Evolutionary conservation across 2,329 filamentous ascomycete species (phyloP), one percentile per base, ranked within the genome.

Genomic region (Sphaerostilbella broomeana): DNA sequence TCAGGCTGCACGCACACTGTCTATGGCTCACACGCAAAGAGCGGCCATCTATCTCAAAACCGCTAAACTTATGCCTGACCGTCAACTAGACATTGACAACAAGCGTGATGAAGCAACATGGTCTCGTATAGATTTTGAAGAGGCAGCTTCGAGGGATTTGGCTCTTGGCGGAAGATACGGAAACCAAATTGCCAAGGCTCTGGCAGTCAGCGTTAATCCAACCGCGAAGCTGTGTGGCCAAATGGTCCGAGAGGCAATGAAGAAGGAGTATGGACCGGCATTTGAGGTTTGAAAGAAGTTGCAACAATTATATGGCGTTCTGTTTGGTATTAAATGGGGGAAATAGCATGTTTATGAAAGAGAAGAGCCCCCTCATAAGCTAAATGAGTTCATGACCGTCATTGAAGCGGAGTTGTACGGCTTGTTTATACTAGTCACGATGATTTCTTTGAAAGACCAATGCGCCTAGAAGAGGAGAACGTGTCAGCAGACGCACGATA

Each of bases 21-120:
- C 80, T 2, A 76, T 80, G 48, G 79, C 82, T 4, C 76, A 85
- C 51, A 87, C 83, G 0, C 84, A 89, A 57, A 72, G 82, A 34
- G 84, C 75, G 3, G 77, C 77, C 22, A 62, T 84, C 24, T 81
- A 80, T 49, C 71, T 79, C 46, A 67, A 68, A 47, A 78, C 77
- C 2, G 68, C 73, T 41, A 81, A 77, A 50, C 52, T 73, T 35
- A 47, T 68, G 26, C 38, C 51, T 6, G 44, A 53, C 31, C 59
- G 59, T n/a, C 53, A 53, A 18, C 41, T 72, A 18, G 60, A 65
- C 19, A 51, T 73, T 4, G 60, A 61, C 7, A 56, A 49, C 9
- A 42, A 37, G 5, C 62, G 72, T 27, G 57, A 54, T 26, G 74
- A 79, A 52, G 55, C 58, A 2, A 50, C 42, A 0, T 81, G 74